These are phyloP conservation scores for Talaromyces islandicus DNA, from an alignment of 2,329 filamentous ascomycete genomes.

Conservation along the genomic window DNA sequence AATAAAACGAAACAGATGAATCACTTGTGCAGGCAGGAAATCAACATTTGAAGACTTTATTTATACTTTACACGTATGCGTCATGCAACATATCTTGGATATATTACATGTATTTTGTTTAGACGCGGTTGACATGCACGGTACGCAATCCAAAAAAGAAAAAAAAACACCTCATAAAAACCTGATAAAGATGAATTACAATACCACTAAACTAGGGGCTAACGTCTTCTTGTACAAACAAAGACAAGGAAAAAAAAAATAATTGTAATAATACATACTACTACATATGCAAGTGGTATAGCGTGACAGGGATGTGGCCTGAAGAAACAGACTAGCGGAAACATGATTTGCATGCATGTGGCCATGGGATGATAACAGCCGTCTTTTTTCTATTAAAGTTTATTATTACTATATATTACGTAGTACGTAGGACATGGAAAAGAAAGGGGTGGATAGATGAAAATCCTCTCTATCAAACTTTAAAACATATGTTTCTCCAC, in stretches of 20 bases:
- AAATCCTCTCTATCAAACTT: background rate
- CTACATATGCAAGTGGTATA: background rate
- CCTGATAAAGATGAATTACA: background rate
- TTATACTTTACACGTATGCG: background rate
- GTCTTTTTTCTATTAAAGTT: too few relatives aligned
- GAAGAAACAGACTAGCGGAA: too few relatives aligned
- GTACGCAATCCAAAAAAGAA: background rate
- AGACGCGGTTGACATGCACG: background rate
- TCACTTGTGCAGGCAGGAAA: background rate
- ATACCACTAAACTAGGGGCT: background rate
- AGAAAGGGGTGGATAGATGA: background rate
- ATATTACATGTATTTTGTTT: background rate
- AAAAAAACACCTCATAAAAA: background rate
- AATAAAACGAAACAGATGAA: background rate
- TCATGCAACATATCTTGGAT: background rate
- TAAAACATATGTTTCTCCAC: background rate
- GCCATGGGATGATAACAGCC: too few relatives aligned
- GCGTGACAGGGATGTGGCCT: background rate
- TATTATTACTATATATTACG: too few relatives aligned
- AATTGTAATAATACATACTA: background rate
- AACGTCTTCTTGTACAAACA: background rate
- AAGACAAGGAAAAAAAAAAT: background rate
- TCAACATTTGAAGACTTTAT: too few relatives aligned
- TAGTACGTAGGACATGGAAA: too few relatives aligned
- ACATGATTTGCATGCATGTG: too few relatives aligned